Evolutionary conservation across 495 filamentous ascomycete species (phyloP).

Genomic region (Xylaria acuta): DNA sequence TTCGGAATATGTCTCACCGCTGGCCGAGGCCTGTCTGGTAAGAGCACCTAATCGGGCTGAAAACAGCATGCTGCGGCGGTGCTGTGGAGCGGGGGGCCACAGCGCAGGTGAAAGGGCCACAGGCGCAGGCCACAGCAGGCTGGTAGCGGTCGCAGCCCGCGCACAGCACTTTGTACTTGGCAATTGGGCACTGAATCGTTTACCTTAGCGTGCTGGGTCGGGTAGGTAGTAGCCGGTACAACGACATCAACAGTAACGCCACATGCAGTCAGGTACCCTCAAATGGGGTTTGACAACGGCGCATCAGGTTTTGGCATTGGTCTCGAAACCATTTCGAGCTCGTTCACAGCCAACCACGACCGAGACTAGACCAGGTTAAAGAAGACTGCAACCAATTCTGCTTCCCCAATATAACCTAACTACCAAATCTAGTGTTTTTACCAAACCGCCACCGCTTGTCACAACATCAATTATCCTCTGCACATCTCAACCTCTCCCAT

Average conservation of each 20-base stretch:
- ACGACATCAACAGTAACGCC: conserved; percentile 2
- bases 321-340: conserved; percentile 31
- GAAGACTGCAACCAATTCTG: conserved; percentile 25
- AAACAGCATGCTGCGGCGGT: background rate
- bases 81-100: background rate
- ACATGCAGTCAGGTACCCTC: conserved; percentile 13
- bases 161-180: background rate
- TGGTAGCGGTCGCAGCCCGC: background rate
- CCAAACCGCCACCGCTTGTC: conserved; percentile 14
- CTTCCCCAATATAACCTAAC: conserved; percentile 22
- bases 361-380: conserved; percentile 16
- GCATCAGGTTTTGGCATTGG: conserved; percentile 22
- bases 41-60: conserved; percentile 4
- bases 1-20: conserved; percentile 32
- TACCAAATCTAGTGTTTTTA: conserved; percentile 4
- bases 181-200: conserved; percentile 19
- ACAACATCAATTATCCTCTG: conserved; percentile 3
- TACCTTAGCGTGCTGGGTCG: conserved; percentile 12
- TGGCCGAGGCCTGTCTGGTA: conserved; percentile 14
- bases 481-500: background rate
- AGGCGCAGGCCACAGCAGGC: background rate
- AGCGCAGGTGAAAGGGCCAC: background rate
- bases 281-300: conserved; percentile 24
- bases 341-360: conserved; percentile 20
- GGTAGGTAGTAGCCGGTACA: conserved; percentile 18